Evolutionary conservation across 495 filamentous ascomycete genomes (phyloP), one percentile per base, ranked within the genome.

Genomic region (Talaromyces thailandensis): DNA sequence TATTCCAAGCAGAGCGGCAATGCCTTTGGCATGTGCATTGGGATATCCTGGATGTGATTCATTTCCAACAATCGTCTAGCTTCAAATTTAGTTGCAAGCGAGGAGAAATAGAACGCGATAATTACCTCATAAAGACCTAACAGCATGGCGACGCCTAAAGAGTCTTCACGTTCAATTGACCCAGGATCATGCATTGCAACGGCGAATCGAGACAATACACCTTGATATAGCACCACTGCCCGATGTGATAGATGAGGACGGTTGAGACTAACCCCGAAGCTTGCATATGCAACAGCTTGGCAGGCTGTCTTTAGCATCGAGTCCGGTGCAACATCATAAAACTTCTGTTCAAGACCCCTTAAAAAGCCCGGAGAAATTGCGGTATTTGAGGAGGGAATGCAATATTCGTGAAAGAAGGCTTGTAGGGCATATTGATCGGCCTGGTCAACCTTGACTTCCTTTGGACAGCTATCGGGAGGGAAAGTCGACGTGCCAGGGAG

Each of bases 371-470:
- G 63, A 0, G 70, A 73, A 4, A 69, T 21, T 9, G 64, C 51
- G 24, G 43, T 35, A 60, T 70, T 68, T 1, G 65, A 57, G 4
- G 67, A 68, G 24, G 57, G 25, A 16, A 71, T 29, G 18, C 64
- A 68, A 37, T 67, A 75, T 40, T 75, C 73, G 61, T 75, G 65
- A 53, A 75, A 65, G 48, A 75, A 75, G 1, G 68, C 68, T 31
- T 64, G 64, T 16, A 75, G 63, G 16, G 73, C 68, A 24, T 66
- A 58, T 26, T 65, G 59, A 24, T 71, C 59, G 3, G 69, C 62
- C 16, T 57, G 52, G 8, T 64, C 37, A 9, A 64, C 25, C 5
- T 69, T 52, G 14, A 68, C 59, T 43, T 73, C 72, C 32, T 63
- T 65, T 1, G 68, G 69, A 2, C 31, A 25, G 16, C 14, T 35